Conservation (phyloP, 2,329 filamentous ascomycete species). For the Microsporum ferrugineum region DNA sequence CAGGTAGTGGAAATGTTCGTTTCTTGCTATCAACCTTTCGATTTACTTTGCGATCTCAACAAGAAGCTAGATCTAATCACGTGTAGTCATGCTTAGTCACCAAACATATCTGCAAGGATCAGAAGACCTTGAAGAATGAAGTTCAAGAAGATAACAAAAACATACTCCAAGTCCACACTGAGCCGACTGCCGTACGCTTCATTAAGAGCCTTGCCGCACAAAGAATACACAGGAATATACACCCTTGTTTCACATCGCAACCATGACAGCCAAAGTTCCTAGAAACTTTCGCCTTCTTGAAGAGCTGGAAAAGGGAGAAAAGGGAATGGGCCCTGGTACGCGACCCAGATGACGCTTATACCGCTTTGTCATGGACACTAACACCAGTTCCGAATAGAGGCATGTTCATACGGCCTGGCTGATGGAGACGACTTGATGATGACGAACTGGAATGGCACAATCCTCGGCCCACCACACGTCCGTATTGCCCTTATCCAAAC, state of each 20-base stretch:
- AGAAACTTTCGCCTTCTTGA: constrained; percentile 94
- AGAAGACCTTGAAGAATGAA: no score
- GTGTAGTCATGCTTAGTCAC: no score
- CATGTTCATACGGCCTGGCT: constrained; percentile 90
- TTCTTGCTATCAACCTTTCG: neutral
- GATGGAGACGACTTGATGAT: constrained; percentile 91
- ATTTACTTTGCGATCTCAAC: neutral
- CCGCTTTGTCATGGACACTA: neutral
- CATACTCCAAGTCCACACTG: neutral
- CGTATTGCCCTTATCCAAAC: constrained; percentile 26
- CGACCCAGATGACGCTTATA: neutral
- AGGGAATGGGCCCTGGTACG: constrained; percentile 74
- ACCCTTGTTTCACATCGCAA: constrained; percentile 7
- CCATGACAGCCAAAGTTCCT: constrained; percentile 65
- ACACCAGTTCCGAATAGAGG: constrained; percentile 47
- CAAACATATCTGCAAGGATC: no score
- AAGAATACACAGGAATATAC: neutral
- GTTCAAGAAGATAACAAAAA: no score
- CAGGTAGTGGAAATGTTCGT: neutral
- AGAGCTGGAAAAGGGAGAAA: constrained; percentile 98
- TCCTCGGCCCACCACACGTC: constrained; percentile 91
- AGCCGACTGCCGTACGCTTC: neutral
- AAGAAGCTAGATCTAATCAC: neutral
- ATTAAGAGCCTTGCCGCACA: neutral
- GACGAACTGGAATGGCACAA: constrained; percentile 98